Evolutionary conservation across 345 rosid species (phyloP), one percentile per base, ranked within the genome.

Genomic region (Diplotaxis tenuifolia): DNA sequence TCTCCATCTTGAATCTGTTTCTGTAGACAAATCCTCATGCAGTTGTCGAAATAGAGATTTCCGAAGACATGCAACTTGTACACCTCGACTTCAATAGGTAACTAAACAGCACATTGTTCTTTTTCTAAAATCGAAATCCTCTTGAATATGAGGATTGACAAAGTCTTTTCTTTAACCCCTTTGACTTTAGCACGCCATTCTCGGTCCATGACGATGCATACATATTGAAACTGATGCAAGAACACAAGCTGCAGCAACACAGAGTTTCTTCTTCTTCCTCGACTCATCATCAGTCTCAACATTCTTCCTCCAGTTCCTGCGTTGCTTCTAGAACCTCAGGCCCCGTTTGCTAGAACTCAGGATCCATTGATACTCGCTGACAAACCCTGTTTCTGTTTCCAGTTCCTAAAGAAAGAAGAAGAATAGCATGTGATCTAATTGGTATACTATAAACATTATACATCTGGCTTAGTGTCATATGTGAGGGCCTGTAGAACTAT

Each of bases 81-180:
- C 86, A 83, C 68, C 77, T 83, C 29, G 88, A 83, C 78, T 83
- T 85, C 78, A 83, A 83, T 56, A 81, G 83, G 86, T 83, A n/a
- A 69, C 28, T 7, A 21, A 40, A 68, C 64, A 60, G 11, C 56
- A 40, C n/a, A 0, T n/a, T n/a, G n/a, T n/a, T n/a, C n/a, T n/a
- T 9, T 2, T 3, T 8, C 63, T 15, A 6, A 29, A 10, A 60
- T 34, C 55, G 4, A 55, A 15, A n/a, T 9, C 45, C 29, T 76
- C 19, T 70, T 23, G 8, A 65, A 58, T 28, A 27, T 0, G 19
- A 42, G 16, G 2, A 18, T n/a, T 67, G 31, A 50, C 4, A 15
- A 21, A 8, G 14, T 20, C 49, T 36, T 16, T 9, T 19, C 6
- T n/a, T n/a, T n/a, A n/a, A n/a, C n/a, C n/a, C n/a, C n/a, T n/a